Evolutionary conservation across 208 protist genomes (phyloP).

Genomic region (Trypanosomatidae sp.): DNA sequence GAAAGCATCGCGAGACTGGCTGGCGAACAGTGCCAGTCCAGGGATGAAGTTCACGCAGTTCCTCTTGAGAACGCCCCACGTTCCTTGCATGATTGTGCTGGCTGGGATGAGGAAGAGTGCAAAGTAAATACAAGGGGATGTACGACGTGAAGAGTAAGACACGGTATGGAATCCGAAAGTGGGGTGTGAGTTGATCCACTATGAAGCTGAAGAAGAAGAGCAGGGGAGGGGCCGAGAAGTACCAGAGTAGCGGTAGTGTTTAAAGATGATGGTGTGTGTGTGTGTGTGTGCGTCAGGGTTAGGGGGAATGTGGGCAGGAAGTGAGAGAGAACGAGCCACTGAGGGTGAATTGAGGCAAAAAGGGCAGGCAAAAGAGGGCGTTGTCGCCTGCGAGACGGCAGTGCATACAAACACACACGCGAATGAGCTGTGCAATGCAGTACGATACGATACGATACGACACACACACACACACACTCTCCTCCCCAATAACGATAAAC

Average conservation of each 20-base stretch:
- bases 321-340: not conserved
- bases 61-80: conserved; percentile 73
- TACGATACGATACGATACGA: not conserved
- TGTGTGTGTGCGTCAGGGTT: conserved; percentile 1
- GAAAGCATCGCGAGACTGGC: conserved; percentile 52
- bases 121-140: not conserved
- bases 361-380: not conserved
- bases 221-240: not conserved
- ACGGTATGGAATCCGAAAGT: not conserved
- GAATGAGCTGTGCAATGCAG: too few relatives aligned
- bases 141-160: not conserved
- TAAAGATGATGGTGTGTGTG: conserved; percentile 2
- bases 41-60: conserved; percentile 79
- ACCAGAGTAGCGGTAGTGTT: not conserved
- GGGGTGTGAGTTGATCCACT: not conserved
- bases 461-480: not conserved
- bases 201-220: not conserved
- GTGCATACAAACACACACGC: too few relatives aligned
- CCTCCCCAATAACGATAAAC: not conserved
- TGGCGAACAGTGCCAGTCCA: conserved; percentile 59
- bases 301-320: not conserved
- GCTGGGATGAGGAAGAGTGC: not conserved
- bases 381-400: not conserved
- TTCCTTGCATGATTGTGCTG: conserved; percentile 70
- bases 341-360: not conserved